These are phyloP conservation scores for Phytopythium chamaehyphon DNA, from an alignment of 352 stramenopile genomes.

Conservation along the genomic window DNA sequence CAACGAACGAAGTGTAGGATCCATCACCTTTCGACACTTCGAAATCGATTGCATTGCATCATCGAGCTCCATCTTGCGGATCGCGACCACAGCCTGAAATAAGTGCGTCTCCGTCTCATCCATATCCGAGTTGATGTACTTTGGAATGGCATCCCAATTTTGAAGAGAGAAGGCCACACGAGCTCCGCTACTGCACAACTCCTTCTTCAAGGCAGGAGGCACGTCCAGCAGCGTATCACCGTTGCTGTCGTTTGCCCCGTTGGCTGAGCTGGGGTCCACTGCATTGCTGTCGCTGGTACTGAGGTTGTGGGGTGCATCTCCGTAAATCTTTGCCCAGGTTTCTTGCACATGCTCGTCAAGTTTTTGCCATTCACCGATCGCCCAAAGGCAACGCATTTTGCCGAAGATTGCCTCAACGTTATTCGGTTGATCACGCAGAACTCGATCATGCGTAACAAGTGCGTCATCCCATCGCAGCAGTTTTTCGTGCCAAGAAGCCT, in stretches of 20 bases:
- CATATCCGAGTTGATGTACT: slow-evolving; percentile 88
- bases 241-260: slow-evolving; percentile 25
- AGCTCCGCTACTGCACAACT: slow-evolving; percentile 78
- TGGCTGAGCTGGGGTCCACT: slow-evolving; percentile 26
- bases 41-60: slow-evolving; percentile 92
- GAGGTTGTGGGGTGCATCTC: slow-evolving; percentile 18
- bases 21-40: slow-evolving; percentile 93
- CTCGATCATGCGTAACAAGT: slow-evolving; percentile 91
- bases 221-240: slow-evolving; percentile 67
- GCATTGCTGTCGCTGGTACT: slow-evolving; percentile 2
- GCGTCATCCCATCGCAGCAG: slow-evolving; percentile 97
- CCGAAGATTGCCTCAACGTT: slow-evolving; percentile 97
- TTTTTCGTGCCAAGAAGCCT: slow-evolving; percentile 98
- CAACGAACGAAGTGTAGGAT: slow-evolving; percentile 95
- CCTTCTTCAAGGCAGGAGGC: slow-evolving; percentile 77
- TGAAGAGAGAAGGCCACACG: slow-evolving; percentile 79
- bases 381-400: slow-evolving; percentile 98
- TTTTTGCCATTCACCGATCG: slow-evolving; percentile 95
- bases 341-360: slow-evolving; percentile 92
- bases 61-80: slow-evolving; percentile 93
- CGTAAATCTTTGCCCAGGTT: slow-evolving; percentile 85
- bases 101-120: slow-evolving; percentile 80
- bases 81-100: slow-evolving; percentile 91
- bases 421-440: slow-evolving; percentile 53
- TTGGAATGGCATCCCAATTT: slow-evolving; percentile 82